Evolutionary conservation across 345 rosid species (phyloP), one percentile per base, ranked within the genome.

Genomic region (Garcia nutans): DNA sequence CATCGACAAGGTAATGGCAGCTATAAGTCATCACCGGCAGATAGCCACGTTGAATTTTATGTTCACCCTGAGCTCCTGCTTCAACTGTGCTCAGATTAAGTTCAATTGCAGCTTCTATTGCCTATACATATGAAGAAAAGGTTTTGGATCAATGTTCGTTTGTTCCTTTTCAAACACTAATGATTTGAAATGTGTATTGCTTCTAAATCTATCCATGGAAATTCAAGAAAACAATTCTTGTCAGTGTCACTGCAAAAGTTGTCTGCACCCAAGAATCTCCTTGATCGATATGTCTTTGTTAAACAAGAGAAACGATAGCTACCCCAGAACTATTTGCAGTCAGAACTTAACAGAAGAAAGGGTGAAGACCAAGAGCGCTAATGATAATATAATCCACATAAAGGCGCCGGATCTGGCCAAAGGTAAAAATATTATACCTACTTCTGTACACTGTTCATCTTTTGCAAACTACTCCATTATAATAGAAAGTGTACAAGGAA

Each of bases 41-140:
- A 83, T 91, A 95, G 55, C 99, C 99, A 0, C 99, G 91, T 74
- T 91, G 97, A 75, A 95, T 90, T 84, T 95, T 95, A 75, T 95
- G 99, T 82, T 95, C 99, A 13, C 99, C 99, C 75, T 95, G 99
- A 70, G 99, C 99, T 83, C 99, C 97, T 7, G 99, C 99, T 84
- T 95, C 99, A 20, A 95, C 99, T 1, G 97, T 86, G 44, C 76
- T 84, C 17, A 93, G 84, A 78, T 88, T 80, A 71, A 92, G 90
- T 75, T 93, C 97, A 54, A 93, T 92, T 1, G 94, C 98, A 68
- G 97, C 98, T 86, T 93, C 98, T 54, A 93, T 93, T 65, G 97
- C 98, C 98, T 93, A 83, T 31, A 55, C n/a, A n/a, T 28, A 33
- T n/a, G 70, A 68, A 67, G 22, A 55, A 10, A 3, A 8, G 22